A percentile compares a stretch with the other conserved stretches of the same genome.
Conservation (phyloP, 2,329 filamentous ascomycete species). For the Ophiostoma himal-ulmi region DNA sequence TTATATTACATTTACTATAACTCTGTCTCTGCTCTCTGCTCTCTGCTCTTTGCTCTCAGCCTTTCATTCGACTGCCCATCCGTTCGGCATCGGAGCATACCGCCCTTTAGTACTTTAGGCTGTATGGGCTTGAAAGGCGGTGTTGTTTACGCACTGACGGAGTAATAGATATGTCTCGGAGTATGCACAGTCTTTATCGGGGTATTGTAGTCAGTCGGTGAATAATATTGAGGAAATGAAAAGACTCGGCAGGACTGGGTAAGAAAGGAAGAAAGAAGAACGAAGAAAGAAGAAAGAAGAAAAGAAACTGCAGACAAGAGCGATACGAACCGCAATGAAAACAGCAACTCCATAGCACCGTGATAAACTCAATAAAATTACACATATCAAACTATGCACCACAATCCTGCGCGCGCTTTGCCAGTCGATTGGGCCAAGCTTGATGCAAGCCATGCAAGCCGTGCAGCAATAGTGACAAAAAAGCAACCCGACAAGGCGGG, state of each 20-base stretch:
- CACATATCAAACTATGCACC: background rate
- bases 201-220: background rate
- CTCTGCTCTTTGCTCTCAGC: too few species aligned
- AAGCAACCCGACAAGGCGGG: constrained; percentile 4
- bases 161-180: background rate
- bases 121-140: background rate
- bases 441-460: background rate
- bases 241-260: background rate
- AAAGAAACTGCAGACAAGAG: background rate
- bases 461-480: background rate
- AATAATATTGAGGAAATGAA: background rate
- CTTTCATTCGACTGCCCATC: too few species aligned
- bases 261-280: background rate
- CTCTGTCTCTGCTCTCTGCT: too few species aligned
- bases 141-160: background rate
- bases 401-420: background rate
- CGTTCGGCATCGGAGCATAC: background rate
- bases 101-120: background rate
- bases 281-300: background rate
- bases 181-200: constrained; percentile 1
- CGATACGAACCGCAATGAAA: background rate
- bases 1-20: too few species aligned
- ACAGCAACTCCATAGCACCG: background rate
- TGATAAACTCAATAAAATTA: background rate
- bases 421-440: background rate